These are phyloP conservation scores for Diaporthe helianthi DNA, from an alignment of 2,329 filamentous ascomycete species.

Conservation along the genomic window DNA sequence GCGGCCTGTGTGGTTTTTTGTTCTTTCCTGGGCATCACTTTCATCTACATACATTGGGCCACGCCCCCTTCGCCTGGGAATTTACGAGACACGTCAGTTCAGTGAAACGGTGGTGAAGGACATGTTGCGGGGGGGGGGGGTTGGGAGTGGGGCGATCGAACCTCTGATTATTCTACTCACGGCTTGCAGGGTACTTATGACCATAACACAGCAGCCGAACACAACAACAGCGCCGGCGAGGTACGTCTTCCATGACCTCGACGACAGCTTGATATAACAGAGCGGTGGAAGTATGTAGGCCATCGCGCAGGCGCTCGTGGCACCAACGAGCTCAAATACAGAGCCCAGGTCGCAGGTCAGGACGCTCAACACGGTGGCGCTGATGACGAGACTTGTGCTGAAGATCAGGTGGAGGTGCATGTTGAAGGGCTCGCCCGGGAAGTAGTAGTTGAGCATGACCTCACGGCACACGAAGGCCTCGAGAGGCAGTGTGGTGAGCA, in stretches of 20 bases:
- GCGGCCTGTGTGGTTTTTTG: not conserved
- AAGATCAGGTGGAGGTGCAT: slow-evolving; percentile 86
- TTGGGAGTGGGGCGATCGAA: too few species aligned
- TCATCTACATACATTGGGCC: slow-evolving; percentile 39
- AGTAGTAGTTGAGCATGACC: slow-evolving; percentile 89
- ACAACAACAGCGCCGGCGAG: slow-evolving; percentile 40
- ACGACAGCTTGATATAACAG: slow-evolving; percentile 93
- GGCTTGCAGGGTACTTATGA: slow-evolving; percentile 42
- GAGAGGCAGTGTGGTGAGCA: slow-evolving; percentile 95
- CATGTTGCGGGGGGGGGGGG: not conserved
- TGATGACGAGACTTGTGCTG: slow-evolving; percentile 81
- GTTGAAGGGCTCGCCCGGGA: slow-evolving; percentile 75
- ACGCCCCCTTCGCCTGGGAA: slow-evolving; percentile 40
- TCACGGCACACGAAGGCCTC: slow-evolving; percentile 98
- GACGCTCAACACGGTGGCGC: slow-evolving; percentile 78
- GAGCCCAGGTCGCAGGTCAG: slow-evolving; percentile 92
- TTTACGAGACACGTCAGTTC: not conserved
- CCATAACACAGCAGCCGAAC: slow-evolving; percentile 43
- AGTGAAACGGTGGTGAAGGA: not conserved
- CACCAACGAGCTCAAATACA: slow-evolving; percentile 95
- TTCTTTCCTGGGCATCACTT: not conserved
- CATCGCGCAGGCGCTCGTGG: slow-evolving; percentile 90
- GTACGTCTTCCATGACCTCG: slow-evolving; percentile 52
- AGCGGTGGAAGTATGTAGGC: slow-evolving; percentile 95
- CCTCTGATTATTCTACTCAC: slow-evolving; percentile 42